These are phyloP conservation scores for Yarrowia alimentaria DNA, from an alignment of 805 yeast genomes.

Conservation along the genomic window DNA sequence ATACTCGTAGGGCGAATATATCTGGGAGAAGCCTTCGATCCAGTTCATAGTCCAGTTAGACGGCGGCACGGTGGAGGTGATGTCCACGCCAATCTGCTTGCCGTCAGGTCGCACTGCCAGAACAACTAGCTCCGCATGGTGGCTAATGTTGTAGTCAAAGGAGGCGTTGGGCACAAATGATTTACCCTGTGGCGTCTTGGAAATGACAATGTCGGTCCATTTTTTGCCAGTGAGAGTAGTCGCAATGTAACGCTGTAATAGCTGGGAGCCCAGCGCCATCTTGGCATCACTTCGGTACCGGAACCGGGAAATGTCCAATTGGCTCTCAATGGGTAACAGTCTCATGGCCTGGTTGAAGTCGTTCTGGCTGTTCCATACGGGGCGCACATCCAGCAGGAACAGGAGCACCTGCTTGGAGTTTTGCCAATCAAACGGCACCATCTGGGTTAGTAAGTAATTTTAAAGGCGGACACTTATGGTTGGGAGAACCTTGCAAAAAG, in stretches of 20 bases:
- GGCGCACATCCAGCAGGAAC: slow-evolving; percentile 25
- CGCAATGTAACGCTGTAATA: slow-evolving; percentile 49
- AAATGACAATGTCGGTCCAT: slow-evolving; percentile 36
- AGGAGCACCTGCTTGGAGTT: slow-evolving; percentile 15
- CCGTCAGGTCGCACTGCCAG: slow-evolving; percentile 41
- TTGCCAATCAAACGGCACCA: slow-evolving; percentile 6
- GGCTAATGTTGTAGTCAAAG: slow-evolving; percentile 56
- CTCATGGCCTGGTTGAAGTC: slow-evolving; percentile 53
- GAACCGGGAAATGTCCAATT: slow-evolving; percentile 44
- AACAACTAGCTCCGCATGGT: slow-evolving; percentile 52
- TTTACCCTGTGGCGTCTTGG: slow-evolving; percentile 52
- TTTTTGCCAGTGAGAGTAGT: slow-evolving; percentile 37
- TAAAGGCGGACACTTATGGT: background rate
- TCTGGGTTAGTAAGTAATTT: slow-evolving; percentile 14
- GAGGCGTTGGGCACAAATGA: slow-evolving; percentile 45
- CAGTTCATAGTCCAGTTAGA: slow-evolving; percentile 21
- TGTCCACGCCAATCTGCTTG: slow-evolving; percentile 48
- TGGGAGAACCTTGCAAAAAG: background rate
- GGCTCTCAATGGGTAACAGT: slow-evolving; percentile 46
- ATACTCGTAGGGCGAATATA: slow-evolving; percentile 3
- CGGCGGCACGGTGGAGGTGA: slow-evolving; percentile 42
- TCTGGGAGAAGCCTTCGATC: slow-evolving; percentile 22
- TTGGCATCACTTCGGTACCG: slow-evolving; percentile 41
- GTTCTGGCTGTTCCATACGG: slow-evolving; percentile 38
- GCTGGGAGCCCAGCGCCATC: slow-evolving; percentile 46